Conservation (phyloP, 495 filamentous ascomycete genomes). For the Hyphodiscus hymeniophilus region DNA sequence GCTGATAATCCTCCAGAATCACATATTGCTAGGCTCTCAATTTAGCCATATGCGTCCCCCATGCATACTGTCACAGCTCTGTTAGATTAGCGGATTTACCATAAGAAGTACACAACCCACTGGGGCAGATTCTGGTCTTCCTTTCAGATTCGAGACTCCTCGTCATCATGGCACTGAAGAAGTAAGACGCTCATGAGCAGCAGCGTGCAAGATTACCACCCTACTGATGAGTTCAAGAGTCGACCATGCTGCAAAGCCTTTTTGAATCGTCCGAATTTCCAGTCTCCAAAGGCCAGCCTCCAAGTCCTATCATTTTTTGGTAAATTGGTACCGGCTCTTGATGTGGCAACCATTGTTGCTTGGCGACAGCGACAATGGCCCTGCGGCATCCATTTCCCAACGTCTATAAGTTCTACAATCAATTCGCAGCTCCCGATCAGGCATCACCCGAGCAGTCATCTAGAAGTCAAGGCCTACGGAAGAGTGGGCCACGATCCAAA, state of each 20-base stretch:
- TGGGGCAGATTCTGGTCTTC: not conserved
- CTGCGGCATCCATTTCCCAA: conserved; percentile 23
- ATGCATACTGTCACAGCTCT: conserved; percentile 5
- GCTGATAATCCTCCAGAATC: conserved; percentile 8
- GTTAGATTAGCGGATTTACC: conserved; percentile 6
- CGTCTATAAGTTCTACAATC: conserved; percentile 21
- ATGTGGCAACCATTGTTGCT: conserved; percentile 7
- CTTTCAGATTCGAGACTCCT: not conserved
- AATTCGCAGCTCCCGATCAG: not conserved
- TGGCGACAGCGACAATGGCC: conserved; percentile 7
- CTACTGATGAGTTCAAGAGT: conserved; percentile 1
- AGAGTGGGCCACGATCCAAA: conserved; percentile 22
- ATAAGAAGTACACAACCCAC: not conserved
- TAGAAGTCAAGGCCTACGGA: conserved; percentile 21
- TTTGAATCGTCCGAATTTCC: conserved; percentile 7
- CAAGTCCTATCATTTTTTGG: not conserved
- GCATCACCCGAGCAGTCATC: not conserved
- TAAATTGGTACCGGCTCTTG: conserved; percentile 2
- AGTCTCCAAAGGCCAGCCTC: not conserved
- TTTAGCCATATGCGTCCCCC: conserved; percentile 7
- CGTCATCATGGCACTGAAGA: not conserved
- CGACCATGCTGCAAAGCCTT: conserved; percentile 2
- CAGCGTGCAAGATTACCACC: conserved; percentile 4
- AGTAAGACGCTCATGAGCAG: conserved; percentile 15
- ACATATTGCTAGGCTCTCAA: conserved; percentile 1